Base-by-base conservation (phyloP, 2,329 filamentous ascomycete genomes). In the Stagonosporopsis rhizophila region DNA sequence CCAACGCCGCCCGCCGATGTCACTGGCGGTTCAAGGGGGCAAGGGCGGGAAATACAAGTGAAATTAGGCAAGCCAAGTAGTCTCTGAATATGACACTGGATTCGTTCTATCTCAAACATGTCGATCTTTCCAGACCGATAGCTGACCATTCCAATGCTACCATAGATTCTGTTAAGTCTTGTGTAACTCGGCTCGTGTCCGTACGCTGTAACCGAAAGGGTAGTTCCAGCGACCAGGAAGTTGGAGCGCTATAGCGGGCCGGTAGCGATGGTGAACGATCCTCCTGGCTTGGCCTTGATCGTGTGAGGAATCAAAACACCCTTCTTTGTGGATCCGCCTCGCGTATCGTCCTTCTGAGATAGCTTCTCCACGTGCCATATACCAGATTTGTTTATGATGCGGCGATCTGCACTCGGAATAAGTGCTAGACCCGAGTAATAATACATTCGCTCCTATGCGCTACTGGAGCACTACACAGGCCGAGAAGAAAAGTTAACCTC, bases 211-310 rank as follows among this genome's bases (percentile, higher is more conserved):
- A 38, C 53, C 53, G 47, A 56, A 46, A 41, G 41, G 47, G 30
- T 37, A 42, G 28, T 52, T 51, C 53, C 53, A 51, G 42, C 42
- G 47, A 47, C 53, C 53, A 39, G 53, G 53, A 37, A 12, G 27
- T 52, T 47, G 53, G 47, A 44, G 53, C 47, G 53, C 47, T 39
- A 48, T 47, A 7, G 44, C 53, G 48, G 48, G 44, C 47, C 53
- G 48, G 47, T n/a, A 28, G 30, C 28, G 48, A 52, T 15, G 32
- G 38, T 55, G 39, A 25, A 44, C 44, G 49, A 55, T 49, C 52
- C 39, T 44, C 19, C 22, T 37, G 38, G 46, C 37, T 51, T 41
- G 37, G 28, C 45, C 25, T 39, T 39, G 8, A 22, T 47, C 23
- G 38, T n/a, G 38, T 51, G 41, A 46, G 27, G 35, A 42, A 42